phyloP scores from a whole-genome alignment of 495 filamentous ascomycete genomes.

The Cercophora newfieldiana region DNA sequence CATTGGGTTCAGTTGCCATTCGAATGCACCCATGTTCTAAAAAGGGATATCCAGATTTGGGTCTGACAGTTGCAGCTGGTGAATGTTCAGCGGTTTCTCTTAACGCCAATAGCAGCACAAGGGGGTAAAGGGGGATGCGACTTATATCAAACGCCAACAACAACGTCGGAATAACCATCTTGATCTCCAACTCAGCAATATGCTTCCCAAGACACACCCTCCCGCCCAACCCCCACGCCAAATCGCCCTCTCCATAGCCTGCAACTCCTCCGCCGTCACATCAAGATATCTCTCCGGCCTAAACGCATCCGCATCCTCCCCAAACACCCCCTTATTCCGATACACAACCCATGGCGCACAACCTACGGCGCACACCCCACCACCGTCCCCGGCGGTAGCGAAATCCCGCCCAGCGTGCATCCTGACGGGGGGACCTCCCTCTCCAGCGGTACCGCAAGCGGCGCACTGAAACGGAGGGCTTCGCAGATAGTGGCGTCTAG shows the following conservation, averaged over 20 bases:
- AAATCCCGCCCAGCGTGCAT: slow-evolving; percentile 50
- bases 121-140: slow-evolving; percentile 15
- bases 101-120: not conserved
- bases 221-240: slow-evolving; percentile 60
- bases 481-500: slow-evolving; percentile 64
- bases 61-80: not conserved
- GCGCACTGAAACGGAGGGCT: slow-evolving; percentile 55
- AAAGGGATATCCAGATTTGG: not conserved
- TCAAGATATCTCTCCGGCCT: slow-evolving; percentile 59
- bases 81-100: not conserved
- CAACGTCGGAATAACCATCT: slow-evolving; percentile 63
- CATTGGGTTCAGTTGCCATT: slow-evolving; percentile 1
- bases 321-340: slow-evolving; percentile 50
- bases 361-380: slow-evolving; percentile 30
- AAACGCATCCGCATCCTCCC: slow-evolving; percentile 52
- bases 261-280: slow-evolving; percentile 31
- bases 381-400: slow-evolving; percentile 49
- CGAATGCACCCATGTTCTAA: slow-evolving; percentile 2
- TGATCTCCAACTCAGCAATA: slow-evolving; percentile 61
- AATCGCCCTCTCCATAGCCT: slow-evolving; percentile 46
- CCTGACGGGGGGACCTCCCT: slow-evolving; percentile 56
- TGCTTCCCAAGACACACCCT: slow-evolving; percentile 66
- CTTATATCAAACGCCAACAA: slow-evolving; percentile 38
- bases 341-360: slow-evolving; percentile 48
- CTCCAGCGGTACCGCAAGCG: slow-evolving; percentile 52